These are phyloP conservation scores for Fusarium sp. DNA, from an alignment of 2,329 filamentous ascomycete genomes.

Conservation along the genomic window DNA sequence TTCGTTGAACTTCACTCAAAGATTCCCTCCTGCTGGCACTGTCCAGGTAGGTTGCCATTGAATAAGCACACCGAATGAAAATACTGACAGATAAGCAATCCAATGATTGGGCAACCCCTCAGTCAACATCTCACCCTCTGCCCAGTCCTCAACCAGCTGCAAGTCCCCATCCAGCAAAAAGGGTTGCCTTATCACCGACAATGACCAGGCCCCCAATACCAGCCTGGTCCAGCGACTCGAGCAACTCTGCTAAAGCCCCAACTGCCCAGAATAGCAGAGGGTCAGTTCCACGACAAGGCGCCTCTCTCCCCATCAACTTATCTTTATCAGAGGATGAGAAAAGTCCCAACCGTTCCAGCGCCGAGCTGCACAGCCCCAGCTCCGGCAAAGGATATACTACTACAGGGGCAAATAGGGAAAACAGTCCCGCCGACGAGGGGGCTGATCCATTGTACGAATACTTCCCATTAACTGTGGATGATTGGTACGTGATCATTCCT, in stretches of 20 bases:
- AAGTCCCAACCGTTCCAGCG: slow-evolving; percentile 63
- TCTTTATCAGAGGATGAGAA: slow-evolving; percentile 71
- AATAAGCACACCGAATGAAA: not conserved
- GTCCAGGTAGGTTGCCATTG: slow-evolving; percentile 48
- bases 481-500: slow-evolving; percentile 67
- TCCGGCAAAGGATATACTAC: slow-evolving; percentile 54
- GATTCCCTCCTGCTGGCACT: slow-evolving; percentile 50
- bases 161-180: slow-evolving; percentile 63
- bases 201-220: slow-evolving; percentile 65
- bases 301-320: slow-evolving; percentile 59
- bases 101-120: slow-evolving; percentile 59
- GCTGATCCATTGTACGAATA: slow-evolving; percentile 93
- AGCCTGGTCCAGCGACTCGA: slow-evolving; percentile 57
- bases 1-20: slow-evolving; percentile 45
- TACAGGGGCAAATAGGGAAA: slow-evolving; percentile 55
- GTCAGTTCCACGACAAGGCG: slow-evolving; percentile 43
- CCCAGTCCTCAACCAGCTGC: slow-evolving; percentile 46
- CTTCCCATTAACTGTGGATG: slow-evolving; percentile 89
- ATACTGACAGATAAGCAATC: slow-evolving; percentile 47
- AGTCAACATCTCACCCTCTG: slow-evolving; percentile 50
- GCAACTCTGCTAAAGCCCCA: slow-evolving; percentile 37
- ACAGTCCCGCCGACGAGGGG: slow-evolving; percentile 78
- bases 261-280: slow-evolving; percentile 36
- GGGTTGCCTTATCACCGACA: slow-evolving; percentile 63
- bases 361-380: slow-evolving; percentile 64